phyloP scores from a whole-genome alignment of 768 basidiomycete genomes.

The Erythrobasidium yunnanense region DNA sequence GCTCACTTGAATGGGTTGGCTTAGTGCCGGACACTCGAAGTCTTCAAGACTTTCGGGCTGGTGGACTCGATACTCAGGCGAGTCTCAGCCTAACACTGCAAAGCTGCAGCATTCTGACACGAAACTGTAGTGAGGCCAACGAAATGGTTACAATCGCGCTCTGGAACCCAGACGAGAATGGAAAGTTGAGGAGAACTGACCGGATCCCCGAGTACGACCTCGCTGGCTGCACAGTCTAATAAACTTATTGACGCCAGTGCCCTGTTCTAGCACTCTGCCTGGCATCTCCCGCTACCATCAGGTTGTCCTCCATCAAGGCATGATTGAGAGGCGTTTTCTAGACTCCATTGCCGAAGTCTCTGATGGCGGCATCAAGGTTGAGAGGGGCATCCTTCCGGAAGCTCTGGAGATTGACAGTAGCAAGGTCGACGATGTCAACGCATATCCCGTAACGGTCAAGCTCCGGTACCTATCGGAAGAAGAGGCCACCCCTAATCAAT shows the following conservation, averaged over 20 bases:
- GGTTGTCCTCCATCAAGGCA: constrained; percentile 29
- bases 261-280: not conserved
- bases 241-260: constrained; percentile 28
- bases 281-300: constrained; percentile 24
- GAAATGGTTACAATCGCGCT: constrained; percentile 17
- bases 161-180: constrained; percentile 25
- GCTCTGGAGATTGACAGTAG: constrained; percentile 36
- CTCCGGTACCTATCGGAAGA: constrained; percentile 35
- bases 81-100: constrained; percentile 22
- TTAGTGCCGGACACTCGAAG: constrained; percentile 36
- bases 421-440: constrained; percentile 32
- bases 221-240: constrained; percentile 29
- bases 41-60: constrained; percentile 36
- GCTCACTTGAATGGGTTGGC: not conserved
- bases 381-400: constrained; percentile 39
- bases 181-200: constrained; percentile 7
- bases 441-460: constrained; percentile 37
- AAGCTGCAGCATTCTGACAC: not conserved
- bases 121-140: not conserved
- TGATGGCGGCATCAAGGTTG: constrained; percentile 32
- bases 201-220: constrained; percentile 1
- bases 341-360: constrained; percentile 30
- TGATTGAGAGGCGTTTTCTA: constrained; percentile 31
- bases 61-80: constrained; percentile 35
- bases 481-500: constrained; percentile 35